Evolutionary conservation across 164 flowering plant genomes (phyloP).

Genomic region (Chloranthus sessilifolius): DNA sequence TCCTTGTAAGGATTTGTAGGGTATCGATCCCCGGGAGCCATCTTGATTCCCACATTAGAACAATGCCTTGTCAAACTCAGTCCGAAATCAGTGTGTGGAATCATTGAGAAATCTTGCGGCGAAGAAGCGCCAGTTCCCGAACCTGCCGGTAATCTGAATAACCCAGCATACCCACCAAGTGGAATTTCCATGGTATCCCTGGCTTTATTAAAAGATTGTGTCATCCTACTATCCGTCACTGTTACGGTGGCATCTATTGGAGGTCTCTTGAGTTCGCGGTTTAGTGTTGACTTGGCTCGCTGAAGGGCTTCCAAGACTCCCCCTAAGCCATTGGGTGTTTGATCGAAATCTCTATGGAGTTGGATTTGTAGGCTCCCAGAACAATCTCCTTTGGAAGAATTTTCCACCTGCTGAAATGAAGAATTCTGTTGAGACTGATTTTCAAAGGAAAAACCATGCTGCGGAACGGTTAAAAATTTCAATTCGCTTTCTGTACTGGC

Average conservation of each 20-base stretch:
- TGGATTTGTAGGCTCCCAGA: slow-evolving; percentile 20
- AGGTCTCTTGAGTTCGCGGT: slow-evolving; percentile 29
- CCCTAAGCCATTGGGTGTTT: slow-evolving; percentile 19
- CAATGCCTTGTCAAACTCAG: slow-evolving; percentile 8
- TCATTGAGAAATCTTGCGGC: neutral
- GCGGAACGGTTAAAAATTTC: slow-evolving; percentile 9
- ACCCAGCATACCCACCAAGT: slow-evolving; percentile 14
- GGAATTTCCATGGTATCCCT: slow-evolving; percentile 15
- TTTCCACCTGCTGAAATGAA: slow-evolving; percentile 10
- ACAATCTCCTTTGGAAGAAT: slow-evolving; percentile 9
- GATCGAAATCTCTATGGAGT: slow-evolving; percentile 25
- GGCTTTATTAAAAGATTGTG: slow-evolving; percentile 3
- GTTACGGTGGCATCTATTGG: slow-evolving; percentile 18
- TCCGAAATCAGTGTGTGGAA: slow-evolving; percentile 12
- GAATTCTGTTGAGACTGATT: slow-evolving; percentile 8
- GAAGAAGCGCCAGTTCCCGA: neutral
- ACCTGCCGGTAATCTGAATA: slow-evolving; percentile 25
- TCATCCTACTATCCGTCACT: slow-evolving; percentile 18
- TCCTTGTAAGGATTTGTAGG: slow-evolving; percentile 12
- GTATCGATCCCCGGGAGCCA: slow-evolving; percentile 6
- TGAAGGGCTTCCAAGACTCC: slow-evolving; percentile 65
- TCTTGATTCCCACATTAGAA: slow-evolving; percentile 6
- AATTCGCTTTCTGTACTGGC: neutral
- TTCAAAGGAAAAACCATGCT: slow-evolving; percentile 4
- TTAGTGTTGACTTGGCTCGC: slow-evolving; percentile 52